These are phyloP conservation scores for Echria macrotheca DNA, from an alignment of 495 filamentous ascomycete species.

Conservation along the genomic window DNA sequence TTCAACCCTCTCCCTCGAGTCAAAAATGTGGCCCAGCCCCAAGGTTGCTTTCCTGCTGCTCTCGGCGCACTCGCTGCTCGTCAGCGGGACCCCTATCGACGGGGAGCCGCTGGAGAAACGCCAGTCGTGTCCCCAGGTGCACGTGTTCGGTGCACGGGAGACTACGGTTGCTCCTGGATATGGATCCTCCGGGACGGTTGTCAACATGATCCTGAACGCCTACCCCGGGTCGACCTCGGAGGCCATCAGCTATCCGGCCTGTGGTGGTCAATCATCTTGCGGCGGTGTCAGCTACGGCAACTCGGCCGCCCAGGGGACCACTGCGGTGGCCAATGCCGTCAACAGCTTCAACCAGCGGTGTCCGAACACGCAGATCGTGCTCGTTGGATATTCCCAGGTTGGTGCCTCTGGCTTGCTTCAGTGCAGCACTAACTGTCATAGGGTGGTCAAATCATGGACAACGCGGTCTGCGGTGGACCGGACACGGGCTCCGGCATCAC, in stretches of 20 bases:
- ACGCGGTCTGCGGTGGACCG: constrained; percentile 55
- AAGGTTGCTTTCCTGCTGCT: constrained; percentile 26
- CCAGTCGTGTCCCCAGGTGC: constrained; percentile 46
- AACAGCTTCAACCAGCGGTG: constrained; percentile 49
- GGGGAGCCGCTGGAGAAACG: constrained; percentile 19
- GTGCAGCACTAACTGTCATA: constrained; percentile 14
- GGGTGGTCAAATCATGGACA: constrained; percentile 61
- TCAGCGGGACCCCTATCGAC: constrained; percentile 26
- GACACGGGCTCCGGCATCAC: constrained; percentile 44
- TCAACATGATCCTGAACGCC: constrained; percentile 47
- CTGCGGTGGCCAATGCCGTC: constrained; percentile 51
- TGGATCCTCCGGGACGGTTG: constrained; percentile 47
- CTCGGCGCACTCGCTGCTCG: constrained; percentile 24
- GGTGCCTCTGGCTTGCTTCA: neutral
- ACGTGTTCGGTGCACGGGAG: constrained; percentile 62
- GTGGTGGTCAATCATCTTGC: constrained; percentile 46
- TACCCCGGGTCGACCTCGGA: constrained; percentile 51
- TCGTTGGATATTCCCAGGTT: constrained; percentile 59
- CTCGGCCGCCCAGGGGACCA: constrained; percentile 47
- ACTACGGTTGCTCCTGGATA: constrained; percentile 53
- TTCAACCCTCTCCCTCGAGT: too few species aligned
- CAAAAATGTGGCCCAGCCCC: constrained; percentile 31
- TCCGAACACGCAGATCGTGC: constrained; percentile 52
- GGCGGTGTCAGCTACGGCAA: constrained; percentile 50
- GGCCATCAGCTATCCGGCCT: constrained; percentile 56